phyloP scores from a whole-genome alignment of 176 grass and related monocot species.

The Cenchrus fungigraminus region DNA sequence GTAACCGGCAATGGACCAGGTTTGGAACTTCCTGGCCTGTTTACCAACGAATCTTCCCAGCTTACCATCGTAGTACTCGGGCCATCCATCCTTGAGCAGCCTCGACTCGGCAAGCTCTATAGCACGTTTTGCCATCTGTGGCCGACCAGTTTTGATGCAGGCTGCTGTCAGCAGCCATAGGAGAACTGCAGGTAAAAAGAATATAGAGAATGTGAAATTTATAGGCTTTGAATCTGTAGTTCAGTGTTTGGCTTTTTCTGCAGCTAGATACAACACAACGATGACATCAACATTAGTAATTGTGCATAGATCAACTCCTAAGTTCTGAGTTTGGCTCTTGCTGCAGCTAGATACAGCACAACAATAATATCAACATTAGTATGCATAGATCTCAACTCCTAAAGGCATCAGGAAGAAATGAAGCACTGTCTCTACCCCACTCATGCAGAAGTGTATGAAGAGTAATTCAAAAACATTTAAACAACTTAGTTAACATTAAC shows the following conservation, averaged over 20 bases:
- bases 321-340: background rate
- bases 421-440: background rate
- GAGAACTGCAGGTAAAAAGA: constrained; percentile 66
- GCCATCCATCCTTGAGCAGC: constrained; percentile 84
- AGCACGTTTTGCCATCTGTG: constrained; percentile 83
- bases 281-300: background rate
- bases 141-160: constrained; percentile 89
- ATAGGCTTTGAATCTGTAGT: background rate
- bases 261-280: background rate
- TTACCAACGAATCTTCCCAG: constrained; percentile 82
- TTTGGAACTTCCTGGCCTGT: constrained; percentile 88
- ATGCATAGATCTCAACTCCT: background rate
- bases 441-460: constrained; percentile 1
- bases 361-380: background rate
- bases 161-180: constrained; percentile 93
- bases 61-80: constrained; percentile 92
- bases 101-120: constrained; percentile 76
- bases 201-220: background rate
- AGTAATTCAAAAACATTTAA: background rate
- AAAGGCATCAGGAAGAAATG: background rate
- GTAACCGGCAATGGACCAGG: constrained; percentile 93
- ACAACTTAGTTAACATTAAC: background rate
- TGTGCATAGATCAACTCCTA: background rate
- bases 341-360: background rate
- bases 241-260: background rate